A percentile compares a stretch with the other conserved stretches of the same genome.
Evolutionary conservation across 1,139 yeast genomes (phyloP).

Genomic region (Pichia sp.): DNA sequence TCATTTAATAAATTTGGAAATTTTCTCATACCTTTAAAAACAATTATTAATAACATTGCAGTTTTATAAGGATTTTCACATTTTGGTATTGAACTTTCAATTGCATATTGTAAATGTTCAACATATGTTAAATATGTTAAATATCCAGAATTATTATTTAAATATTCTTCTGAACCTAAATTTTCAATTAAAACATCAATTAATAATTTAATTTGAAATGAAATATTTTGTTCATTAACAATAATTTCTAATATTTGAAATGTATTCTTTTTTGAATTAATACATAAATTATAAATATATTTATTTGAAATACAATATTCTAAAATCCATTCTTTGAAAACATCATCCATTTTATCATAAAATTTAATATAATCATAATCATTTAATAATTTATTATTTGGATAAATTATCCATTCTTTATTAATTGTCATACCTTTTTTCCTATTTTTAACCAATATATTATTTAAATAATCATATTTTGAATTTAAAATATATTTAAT

Average conservation of each 20-base stretch:
- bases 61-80: constrained; percentile 13
- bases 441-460: constrained; percentile 1
- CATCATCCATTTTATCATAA: constrained; percentile 12
- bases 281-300: not conserved
- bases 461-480: constrained; percentile 1
- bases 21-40: constrained; percentile 10
- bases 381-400: constrained; percentile 1
- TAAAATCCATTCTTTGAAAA: constrained; percentile 12
- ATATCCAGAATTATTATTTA: constrained; percentile 6
- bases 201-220: constrained; percentile 10
- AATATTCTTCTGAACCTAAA: constrained; percentile 5
- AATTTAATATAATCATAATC: constrained; percentile 7
- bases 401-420: constrained; percentile 7
- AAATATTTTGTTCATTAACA: constrained; percentile 7
- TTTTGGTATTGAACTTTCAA: constrained; percentile 8
- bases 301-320: constrained; percentile 7
- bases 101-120: constrained; percentile 11
- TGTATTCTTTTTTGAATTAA: not conserved
- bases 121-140: constrained; percentile 15
- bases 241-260: constrained; percentile 5
- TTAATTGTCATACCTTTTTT: not conserved
- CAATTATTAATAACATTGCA: constrained; percentile 5
- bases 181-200: constrained; percentile 7
- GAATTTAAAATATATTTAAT: constrained; percentile 6
- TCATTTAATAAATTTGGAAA: constrained; percentile 6